Conservation (phyloP, 1,139 yeast species). For the Entelexis paramagnoliae region DNA sequence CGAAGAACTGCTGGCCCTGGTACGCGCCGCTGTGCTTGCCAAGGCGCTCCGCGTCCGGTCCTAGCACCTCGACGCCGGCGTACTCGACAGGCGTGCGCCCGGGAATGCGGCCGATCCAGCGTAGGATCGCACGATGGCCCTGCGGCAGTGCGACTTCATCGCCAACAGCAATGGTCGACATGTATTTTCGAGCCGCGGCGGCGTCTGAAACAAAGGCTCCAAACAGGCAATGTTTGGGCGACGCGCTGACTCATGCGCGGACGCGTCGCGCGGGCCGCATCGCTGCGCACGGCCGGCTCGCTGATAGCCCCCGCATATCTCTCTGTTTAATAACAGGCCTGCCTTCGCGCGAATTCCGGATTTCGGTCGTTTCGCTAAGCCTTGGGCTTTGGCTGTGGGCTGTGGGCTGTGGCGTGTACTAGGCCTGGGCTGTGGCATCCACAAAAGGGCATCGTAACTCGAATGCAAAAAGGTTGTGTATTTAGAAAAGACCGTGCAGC, state of each 20-base stretch:
- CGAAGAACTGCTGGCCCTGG: conserved; percentile 53
- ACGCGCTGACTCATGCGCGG: background rate
- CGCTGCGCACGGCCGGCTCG: too few species aligned
- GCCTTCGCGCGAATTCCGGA: too few species aligned
- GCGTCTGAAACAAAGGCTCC: background rate
- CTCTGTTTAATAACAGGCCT: too few species aligned
- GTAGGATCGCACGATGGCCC: conserved; percentile 47
- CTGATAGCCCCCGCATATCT: too few species aligned
- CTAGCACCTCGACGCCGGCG: conserved; percentile 77
- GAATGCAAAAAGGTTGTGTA: too few species aligned
- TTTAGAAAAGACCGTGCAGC: too few species aligned
- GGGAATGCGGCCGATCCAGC: conserved; percentile 63
- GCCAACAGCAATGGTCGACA: conserved; percentile 30
- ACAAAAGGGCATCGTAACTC: too few species aligned
- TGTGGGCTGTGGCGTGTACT: too few species aligned
- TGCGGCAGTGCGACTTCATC: conserved; percentile 36
- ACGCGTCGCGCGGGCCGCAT: background rate
- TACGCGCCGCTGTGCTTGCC: conserved; percentile 78
- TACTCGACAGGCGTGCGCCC: conserved; percentile 60
- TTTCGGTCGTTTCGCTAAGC: too few species aligned
- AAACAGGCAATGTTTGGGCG: background rate
- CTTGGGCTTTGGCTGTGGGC: too few species aligned
- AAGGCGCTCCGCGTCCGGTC: conserved; percentile 44
- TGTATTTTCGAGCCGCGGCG: conserved; percentile 5
- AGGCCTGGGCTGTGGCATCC: too few species aligned